Evolutionary conservation across 148 eudicot genomes (phyloP), one percentile per base, ranked within the genome.

Genomic region (Chenopodium album): DNA sequence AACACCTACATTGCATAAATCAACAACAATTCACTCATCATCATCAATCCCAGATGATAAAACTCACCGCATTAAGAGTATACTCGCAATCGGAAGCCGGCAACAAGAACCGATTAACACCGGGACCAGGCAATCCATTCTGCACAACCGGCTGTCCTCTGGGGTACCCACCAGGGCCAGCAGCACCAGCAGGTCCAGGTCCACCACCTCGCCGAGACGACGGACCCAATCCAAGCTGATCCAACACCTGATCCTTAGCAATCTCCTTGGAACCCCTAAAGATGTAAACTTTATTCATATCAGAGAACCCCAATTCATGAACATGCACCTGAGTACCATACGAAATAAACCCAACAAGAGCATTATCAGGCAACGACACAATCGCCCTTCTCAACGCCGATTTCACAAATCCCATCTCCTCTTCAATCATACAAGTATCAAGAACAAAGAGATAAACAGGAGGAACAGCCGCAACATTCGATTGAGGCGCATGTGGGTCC

Each of bases 241-340:
- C 98, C 94, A 95, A 90, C 67, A 95, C 92, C 87, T 91, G 92
- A 85, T 95, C 99, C 81, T 91, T 93, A 0, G 89, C 52, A 69
- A 91, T 37, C 81, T 92, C 98, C 81, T 91, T 95, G 0, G 88
- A 86, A 6, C 99, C 99, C 79, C 97, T 81, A 80, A 95, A 95
- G 1, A 95, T 94, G 68, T 90, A 93, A 64, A 95, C 98, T 87
- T 93, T 95, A 4, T 91, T 87, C 94, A 92, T 85, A 37, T 92
- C 99, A 5, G 87, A 78, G 79, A 91, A 95, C 75, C 99, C 99
- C 59, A 95, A 77, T 79, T 95, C 99, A 78, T 95, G 97, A 12
- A 95, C 99, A 86, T 95, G 97, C n/a, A 95, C 99, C 82, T 93
- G 99, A 0, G 97, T 95, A 59, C 99, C 99, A 78, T 80, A 95